Evolutionary conservation across 352 stramenopile genomes (phyloP).

Genomic region (Globisporangium okanoganense): DNA sequence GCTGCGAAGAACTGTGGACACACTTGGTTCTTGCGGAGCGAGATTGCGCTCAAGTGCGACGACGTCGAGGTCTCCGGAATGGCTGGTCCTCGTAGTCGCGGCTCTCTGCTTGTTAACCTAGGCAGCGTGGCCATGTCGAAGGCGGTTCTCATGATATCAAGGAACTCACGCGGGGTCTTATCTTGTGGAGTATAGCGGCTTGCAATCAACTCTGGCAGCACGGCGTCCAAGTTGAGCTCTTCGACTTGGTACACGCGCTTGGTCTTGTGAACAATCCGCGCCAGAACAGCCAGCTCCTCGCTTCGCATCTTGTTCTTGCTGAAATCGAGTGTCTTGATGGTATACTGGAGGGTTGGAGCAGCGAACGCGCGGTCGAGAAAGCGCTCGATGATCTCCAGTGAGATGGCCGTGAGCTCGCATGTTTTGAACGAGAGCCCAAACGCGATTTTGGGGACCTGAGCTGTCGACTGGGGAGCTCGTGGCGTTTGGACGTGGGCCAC

Average conservation of each 20-base stretch:
- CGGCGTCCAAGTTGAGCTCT: not conserved
- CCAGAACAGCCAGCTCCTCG: slow-evolving; percentile 9
- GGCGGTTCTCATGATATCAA: not conserved
- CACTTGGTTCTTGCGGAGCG: not conserved
- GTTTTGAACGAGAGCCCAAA: not conserved
- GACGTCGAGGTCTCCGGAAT: no score
- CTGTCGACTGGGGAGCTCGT: not conserved
- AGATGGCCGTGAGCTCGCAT: not conserved
- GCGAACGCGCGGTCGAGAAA: slow-evolving; percentile 11
- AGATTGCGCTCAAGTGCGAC: not conserved
- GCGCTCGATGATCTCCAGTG: slow-evolving; percentile 7
- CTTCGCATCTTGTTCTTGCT: slow-evolving; percentile 2
- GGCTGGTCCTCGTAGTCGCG: no score
- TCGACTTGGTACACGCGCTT: not conserved
- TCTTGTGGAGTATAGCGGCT: not conserved
- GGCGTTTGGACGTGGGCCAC: no score
- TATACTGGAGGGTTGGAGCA: not conserved
- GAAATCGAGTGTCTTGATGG: slow-evolving; percentile 2
- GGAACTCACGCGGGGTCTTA: not conserved
- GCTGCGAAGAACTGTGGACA: not conserved
- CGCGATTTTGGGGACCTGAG: not conserved
- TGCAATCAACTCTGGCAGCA: not conserved
- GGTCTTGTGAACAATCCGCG: slow-evolving; percentile 7
- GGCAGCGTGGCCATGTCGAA: not conserved
- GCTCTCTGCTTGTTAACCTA: not conserved